These are phyloP conservation scores for Drechslera avenae DNA, from an alignment of 2,329 filamentous ascomycete genomes.

Conservation along the genomic window DNA sequence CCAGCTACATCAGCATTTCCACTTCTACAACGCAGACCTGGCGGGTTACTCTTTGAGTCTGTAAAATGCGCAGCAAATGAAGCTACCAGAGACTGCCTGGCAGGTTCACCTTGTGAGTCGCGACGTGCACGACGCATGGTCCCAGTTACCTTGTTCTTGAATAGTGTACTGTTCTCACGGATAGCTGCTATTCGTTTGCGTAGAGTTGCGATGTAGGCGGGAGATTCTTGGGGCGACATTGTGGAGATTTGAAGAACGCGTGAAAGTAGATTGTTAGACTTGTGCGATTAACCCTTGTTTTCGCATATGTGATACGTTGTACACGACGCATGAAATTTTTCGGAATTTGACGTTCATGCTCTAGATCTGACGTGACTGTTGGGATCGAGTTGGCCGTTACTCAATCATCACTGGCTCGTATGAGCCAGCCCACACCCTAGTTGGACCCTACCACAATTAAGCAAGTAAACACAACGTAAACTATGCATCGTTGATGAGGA, in stretches of 20 bases:
- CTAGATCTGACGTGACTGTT: neutral
- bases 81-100: neutral
- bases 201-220: neutral
- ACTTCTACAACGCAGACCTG: neutral
- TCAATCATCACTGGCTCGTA: conserved; percentile 1
- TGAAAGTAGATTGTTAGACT: no score
- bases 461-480: neutral
- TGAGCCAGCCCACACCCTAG: neutral
- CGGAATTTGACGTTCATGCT: neutral
- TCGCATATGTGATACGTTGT: no score
- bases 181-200: conserved; percentile 5
- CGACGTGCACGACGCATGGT: neutral
- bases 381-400: neutral
- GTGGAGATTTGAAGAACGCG: neutral
- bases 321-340: neutral
- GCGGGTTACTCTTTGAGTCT: neutral
- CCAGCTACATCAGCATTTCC: neutral
- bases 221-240: conserved; percentile 1
- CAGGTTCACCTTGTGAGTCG: neutral
- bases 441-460: conserved; percentile 1
- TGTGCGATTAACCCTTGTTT: no score
- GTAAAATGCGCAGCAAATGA: neutral
- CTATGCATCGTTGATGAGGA: neutral
- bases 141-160: neutral
- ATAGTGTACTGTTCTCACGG: neutral